Evolutionary conservation across 345 rosid species (phyloP).

Genomic region (Citrus reticulata): DNA sequence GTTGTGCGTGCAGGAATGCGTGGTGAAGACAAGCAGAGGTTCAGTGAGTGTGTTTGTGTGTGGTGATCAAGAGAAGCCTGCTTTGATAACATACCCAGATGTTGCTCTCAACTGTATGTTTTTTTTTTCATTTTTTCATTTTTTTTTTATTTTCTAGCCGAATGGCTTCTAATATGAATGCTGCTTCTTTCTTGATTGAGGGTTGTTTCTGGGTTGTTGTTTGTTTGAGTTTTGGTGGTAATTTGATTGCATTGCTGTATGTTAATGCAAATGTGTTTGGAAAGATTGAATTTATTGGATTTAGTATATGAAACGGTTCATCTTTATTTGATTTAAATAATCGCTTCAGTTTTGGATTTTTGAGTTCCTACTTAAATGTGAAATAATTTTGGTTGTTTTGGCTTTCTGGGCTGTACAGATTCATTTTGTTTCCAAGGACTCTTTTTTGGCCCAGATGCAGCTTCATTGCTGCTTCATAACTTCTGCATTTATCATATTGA

Average conservation of each 20-base stretch:
- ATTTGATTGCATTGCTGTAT: background rate
- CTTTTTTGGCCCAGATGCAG: constrained; percentile 49
- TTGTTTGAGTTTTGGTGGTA: background rate
- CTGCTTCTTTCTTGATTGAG: background rate
- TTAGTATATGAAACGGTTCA: background rate
- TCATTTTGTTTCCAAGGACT: constrained; percentile 58
- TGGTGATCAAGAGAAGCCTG: constrained; percentile 84
- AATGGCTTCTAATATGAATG: background rate
- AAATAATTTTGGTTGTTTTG: background rate
- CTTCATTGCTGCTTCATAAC: constrained; percentile 53
- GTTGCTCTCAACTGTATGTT: constrained; percentile 78
- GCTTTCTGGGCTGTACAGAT: constrained; percentile 23
- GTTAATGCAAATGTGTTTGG: background rate
- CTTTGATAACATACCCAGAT: constrained; percentile 81
- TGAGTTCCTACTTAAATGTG: background rate
- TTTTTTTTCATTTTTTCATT: background rate
- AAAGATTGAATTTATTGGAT: background rate
- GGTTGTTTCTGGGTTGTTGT: background rate
- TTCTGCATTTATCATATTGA: constrained; percentile 68
- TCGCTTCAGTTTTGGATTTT: background rate
- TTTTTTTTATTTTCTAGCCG: background rate
- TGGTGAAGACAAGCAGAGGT: constrained; percentile 77
- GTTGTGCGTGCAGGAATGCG: constrained; percentile 44
- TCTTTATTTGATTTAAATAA: background rate
- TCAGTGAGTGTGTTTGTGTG: constrained; percentile 62